Base-by-base conservation (phyloP, 305 asterid genomes). In the Lippia alba region DNA sequence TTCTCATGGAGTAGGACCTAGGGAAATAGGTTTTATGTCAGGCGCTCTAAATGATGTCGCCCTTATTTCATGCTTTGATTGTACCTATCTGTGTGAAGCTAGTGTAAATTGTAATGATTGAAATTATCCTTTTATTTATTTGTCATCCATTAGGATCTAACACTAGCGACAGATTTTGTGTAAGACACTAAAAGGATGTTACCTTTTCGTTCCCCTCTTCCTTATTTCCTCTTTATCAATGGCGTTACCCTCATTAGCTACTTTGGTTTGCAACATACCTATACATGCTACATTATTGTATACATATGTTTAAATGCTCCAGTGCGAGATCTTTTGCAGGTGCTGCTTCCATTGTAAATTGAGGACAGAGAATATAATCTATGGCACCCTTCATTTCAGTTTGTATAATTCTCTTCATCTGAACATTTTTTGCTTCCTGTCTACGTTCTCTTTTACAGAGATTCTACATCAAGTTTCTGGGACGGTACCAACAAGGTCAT, bases 401-500 rank as follows among this genome's bases (percentile, higher is more conserved):
- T 46, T 20, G 32, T 61, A 65, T 45, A 20, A 48, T 50, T 58
- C 54, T 70, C 60, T 66, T 49, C 11, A 8, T 30, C 34, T 19
- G 73, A 10, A 8, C 53, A 40, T 55, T 58, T 5, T 56, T 57
- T 19, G 4, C 16, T 5, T 36, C 16, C 59, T 49, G 15, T 56
- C 57, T 65, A 33, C 72, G 62, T 63, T 56, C 66, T 44, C 67
- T 59, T 33, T 46, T 9, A 24, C 65, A 57, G 81, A 76, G 91
- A 84, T 73, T 78, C 81, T 12, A 64, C 79, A 33, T 59, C 73
- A 18, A 69, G 73, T 53, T 72, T 44, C 32, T 66, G 50, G 5
- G 71, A 75, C 30, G 72, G 72, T 3, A n/a, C 75, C 56, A 70
- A 40, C 60, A 70, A 49, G 15, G 79, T 85, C 19, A 20, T 80